Base-by-base conservation (phyloP, 2,329 filamentous ascomycete genomes). In the Trichoderma semiorbis region DNA sequence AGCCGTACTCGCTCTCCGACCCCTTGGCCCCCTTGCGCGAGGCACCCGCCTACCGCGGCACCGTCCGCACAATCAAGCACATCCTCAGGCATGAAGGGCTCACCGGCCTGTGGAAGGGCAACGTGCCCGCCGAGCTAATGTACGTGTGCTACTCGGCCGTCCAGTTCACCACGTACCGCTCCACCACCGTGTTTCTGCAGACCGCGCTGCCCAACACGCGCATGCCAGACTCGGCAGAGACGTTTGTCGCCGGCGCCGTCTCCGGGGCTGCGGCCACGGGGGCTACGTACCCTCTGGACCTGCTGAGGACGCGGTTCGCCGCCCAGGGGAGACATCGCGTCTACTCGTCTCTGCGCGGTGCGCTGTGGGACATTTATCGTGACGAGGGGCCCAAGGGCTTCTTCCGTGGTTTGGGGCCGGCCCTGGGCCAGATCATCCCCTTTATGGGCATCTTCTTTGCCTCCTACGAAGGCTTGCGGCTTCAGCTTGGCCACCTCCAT, bases 391-490 rank as follows among this genome's bases (percentile, higher is more conserved):
- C 83, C 0, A 81, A 81, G 5, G 96, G 96, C 0, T 98, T 97
- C 83, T 99, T 97, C 81, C 92, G 94, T 63, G 96, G 96, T 4
- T 84, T 97, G 39, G 88, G 88, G 1, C 95, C 95, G 2, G 94
- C 92, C 0, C 84, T 98, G 26, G 91, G 87, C 30, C 95, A 98
- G 83, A 96, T 98, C 63, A 89, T 97, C 11, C 96, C 96, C 2
- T 97, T 95, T 80, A 99, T 99, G 96, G 96, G 96, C 16, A 86
- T 97, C 3, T 98, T 99, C 84, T 99, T 99, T 82, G 89, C 93
- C 39, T 88, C 90, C 53, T 99, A 98, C 83, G 96, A 99, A 81
- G 85, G 87, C 11, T 83, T 97, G 65, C 86, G 93, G 7, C 79
- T 89, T 7, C 88, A 87, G 0, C 80, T 95, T 60, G 84, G 84